phyloP scores from a whole-genome alignment of 805 yeast species.

The Teunomyces barrocoloradensis region DNA sequence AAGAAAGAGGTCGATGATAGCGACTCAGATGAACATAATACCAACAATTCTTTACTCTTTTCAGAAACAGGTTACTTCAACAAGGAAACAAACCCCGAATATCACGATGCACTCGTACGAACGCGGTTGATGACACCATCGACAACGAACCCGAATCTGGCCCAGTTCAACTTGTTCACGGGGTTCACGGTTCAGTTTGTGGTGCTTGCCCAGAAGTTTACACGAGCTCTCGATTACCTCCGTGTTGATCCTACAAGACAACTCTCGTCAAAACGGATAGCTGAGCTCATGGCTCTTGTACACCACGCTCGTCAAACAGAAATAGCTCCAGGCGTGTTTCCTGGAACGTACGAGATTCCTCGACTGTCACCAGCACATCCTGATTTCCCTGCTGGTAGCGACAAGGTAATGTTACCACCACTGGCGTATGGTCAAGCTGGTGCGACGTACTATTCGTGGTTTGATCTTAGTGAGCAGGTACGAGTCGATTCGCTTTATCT shows the following conservation, averaged over 20 bases:
- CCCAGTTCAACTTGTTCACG: constrained; percentile 30
- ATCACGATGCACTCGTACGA: constrained; percentile 29
- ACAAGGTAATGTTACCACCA: constrained; percentile 14
- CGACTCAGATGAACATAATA: neutral
- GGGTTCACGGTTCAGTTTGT: constrained; percentile 31
- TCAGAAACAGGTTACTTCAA: constrained; percentile 33
- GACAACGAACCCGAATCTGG: constrained; percentile 7
- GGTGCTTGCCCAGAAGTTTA: constrained; percentile 24
- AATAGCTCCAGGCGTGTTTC: constrained; percentile 24
- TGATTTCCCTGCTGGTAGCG: constrained; percentile 12
- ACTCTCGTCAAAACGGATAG: constrained; percentile 16
- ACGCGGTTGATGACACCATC: constrained; percentile 22
- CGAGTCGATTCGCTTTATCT: constrained; percentile 21
- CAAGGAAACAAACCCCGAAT: constrained; percentile 22
- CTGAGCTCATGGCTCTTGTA: constrained; percentile 10
- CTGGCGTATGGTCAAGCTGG: constrained; percentile 19
- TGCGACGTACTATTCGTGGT: constrained; percentile 20
- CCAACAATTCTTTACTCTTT: constrained; percentile 13
- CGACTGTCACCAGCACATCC: constrained; percentile 28
- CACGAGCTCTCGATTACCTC: constrained; percentile 21
- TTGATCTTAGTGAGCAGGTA: constrained; percentile 22
- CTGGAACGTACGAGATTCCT: constrained; percentile 24
- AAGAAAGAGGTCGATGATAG: neutral
- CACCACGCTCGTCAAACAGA: constrained; percentile 17
- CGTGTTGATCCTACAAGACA: constrained; percentile 15